Percentiles rank a stretch among this genome's conserved stretches.
These are phyloP conservation scores for Phoenix dactylifera DNA, from an alignment of 176 grass and related monocot species.

Conservation along the genomic window DNA sequence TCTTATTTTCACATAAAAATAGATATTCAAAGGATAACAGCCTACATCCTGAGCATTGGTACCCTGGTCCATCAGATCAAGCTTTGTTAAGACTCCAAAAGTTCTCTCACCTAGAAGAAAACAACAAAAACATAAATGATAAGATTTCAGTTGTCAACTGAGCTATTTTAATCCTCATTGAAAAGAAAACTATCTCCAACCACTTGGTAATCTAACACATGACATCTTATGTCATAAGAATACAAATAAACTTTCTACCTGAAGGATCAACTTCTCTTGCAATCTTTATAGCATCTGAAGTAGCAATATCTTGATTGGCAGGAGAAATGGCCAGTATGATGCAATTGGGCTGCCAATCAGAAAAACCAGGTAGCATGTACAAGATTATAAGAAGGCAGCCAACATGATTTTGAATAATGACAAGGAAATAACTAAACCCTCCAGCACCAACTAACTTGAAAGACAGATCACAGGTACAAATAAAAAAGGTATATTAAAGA, in stretches of 20 bases:
- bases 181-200: not conserved
- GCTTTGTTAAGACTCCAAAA: slow-evolving; percentile 95
- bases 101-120: slow-evolving; percentile 75
- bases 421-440: too few relatives aligned
- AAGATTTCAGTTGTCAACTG: slow-evolving; percentile 6
- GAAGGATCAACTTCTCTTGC: slow-evolving; percentile 95
- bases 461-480: too few relatives aligned
- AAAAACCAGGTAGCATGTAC: not conserved
- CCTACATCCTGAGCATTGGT: slow-evolving; percentile 96
- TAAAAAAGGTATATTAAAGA: too few relatives aligned
- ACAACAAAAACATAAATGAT: slow-evolving; percentile 19
- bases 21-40: not conserved
- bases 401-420: too few relatives aligned
- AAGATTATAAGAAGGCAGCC: too few relatives aligned
- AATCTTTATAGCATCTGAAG: slow-evolving; percentile 95
- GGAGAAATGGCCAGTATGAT: slow-evolving; percentile 99
- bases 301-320: slow-evolving; percentile 99
- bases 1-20: too few relatives aligned
- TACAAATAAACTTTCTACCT: slow-evolving; percentile 33
- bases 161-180: not conserved
- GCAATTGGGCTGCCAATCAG: slow-evolving; percentile 49
- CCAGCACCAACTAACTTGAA: too few relatives aligned
- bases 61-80: slow-evolving; percentile 99
- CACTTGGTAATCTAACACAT: not conserved
- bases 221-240: slow-evolving; percentile 11